Percentiles rank a stretch among this genome's conserved stretches.
Evolutionary conservation across 1,284 basidiomycete genomes (phyloP).

Genomic region (Fomitopsis schrenkii): DNA sequence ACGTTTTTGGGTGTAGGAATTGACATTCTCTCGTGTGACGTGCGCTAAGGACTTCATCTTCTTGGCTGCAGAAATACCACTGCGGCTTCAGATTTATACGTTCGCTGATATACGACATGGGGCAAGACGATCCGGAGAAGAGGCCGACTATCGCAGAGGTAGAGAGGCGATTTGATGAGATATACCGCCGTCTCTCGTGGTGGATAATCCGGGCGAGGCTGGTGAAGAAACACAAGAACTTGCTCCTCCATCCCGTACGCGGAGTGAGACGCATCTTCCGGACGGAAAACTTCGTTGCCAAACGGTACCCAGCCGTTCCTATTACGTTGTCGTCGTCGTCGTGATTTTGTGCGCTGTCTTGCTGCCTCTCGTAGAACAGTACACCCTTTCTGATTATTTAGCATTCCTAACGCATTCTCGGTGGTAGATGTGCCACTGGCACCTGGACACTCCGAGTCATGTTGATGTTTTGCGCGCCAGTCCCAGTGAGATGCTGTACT

Average conservation of each 20-base stretch:
- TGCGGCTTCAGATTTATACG: not conserved
- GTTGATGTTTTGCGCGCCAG: no score
- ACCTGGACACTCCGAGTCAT: no score
- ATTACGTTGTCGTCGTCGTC: no score
- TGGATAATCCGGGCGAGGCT: conserved; percentile 9
- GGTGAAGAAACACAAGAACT: not conserved
- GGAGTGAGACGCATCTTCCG: not conserved
- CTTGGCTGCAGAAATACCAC: not conserved
- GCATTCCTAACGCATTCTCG: no score
- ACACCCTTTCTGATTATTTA: no score
- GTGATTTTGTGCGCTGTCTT: no score
- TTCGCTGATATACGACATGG: not conserved
- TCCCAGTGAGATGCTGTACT: no score
- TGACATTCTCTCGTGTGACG: no score
- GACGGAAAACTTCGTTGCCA: not conserved
- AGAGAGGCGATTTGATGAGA: not conserved
- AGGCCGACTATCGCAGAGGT: not conserved
- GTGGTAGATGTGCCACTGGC: no score
- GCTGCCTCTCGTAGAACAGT: no score
- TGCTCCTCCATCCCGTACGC: not conserved
- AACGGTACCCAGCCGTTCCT: not conserved
- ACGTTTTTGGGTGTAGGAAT: no score
- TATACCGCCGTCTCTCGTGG: not conserved
- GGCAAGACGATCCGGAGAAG: not conserved
- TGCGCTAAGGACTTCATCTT: no score